phyloP scores from a whole-genome alignment of 176 grass and related monocot genomes.

The Chloris gayana region DNA sequence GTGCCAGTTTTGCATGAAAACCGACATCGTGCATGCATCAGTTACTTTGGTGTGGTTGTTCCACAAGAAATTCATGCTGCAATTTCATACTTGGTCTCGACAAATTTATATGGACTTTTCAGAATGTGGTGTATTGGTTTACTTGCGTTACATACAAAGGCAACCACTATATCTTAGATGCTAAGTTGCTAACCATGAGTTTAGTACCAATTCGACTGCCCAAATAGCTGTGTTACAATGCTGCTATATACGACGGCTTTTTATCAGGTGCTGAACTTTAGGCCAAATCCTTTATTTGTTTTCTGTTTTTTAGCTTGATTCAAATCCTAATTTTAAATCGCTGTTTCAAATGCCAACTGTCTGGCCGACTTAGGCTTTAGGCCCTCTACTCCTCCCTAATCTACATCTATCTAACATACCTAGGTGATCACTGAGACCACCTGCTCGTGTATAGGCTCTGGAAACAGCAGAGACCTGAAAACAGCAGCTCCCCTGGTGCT shows the following conservation, averaged over 20 bases:
- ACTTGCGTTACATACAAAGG: not conserved
- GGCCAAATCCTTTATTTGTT: not conserved
- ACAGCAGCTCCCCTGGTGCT: not conserved
- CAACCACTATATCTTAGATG: not conserved
- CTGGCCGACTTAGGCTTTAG: not conserved
- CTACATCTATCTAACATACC: not conserved
- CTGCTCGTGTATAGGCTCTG: not conserved
- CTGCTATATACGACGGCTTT: not conserved
- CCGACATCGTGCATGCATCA: not conserved
- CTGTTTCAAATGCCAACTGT: not conserved
- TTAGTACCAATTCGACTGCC: not conserved
- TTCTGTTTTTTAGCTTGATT: constrained; percentile 8
- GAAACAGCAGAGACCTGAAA: too few species aligned
- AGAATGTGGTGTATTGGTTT: not conserved
- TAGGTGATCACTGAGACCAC: too few species aligned
- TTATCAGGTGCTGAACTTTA: constrained; percentile 1
- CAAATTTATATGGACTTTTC: not conserved
- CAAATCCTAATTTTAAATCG: not conserved
- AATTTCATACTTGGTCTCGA: not conserved
- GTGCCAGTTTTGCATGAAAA: constrained; percentile 4
- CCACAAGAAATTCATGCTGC: not conserved
- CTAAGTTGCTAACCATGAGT: not conserved
- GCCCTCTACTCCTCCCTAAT: not conserved
- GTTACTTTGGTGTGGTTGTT: not conserved
- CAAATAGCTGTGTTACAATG: not conserved